Base-by-base conservation (phyloP, 169 alveolate species). In the Eimeria acervulina region DNA sequence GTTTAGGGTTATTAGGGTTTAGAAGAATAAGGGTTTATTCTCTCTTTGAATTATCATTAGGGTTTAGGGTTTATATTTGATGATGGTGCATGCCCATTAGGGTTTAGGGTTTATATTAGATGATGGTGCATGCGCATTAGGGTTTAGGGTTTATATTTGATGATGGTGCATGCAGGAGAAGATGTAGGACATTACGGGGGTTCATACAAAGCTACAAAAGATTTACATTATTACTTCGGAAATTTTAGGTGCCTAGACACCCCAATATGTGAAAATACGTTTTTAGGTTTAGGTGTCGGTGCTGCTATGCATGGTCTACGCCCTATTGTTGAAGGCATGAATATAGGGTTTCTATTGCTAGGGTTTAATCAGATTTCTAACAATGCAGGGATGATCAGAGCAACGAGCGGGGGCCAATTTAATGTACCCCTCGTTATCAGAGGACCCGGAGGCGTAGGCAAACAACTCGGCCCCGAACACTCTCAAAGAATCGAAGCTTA, bases 361-460 rank as follows among this genome's bases (percentile, higher is more conserved):
- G 99, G 99, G 51, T 98, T 98, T 92, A 99, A 98, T 96, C 99
- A 98, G 95, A 97, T 98, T 36, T 96, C 98, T 26, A 98, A 98
- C 95, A 98, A 99, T 68, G 98, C 99, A 63, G 99, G 99, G 61
- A 98, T 98, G 98, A 78, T 98, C 63, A 88, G 98, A 88, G 98
- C 98, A 94, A 98, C 98, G 97, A 95, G 98, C 88, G 98, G 98
- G 61, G 99, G 99, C 1, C 97, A 97, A 59, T 97, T 98, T 81
- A 96, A 91, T 59, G 97, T 98, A 42, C 99, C 99, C 38, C 96
- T 98, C 63, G 99, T 98, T 33, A 98, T 98, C 96, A 97, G 99
- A 94, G 99, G 99, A 10, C 98, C 99, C 40, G 99, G 99, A 81
- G 99, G 99, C 17, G 97, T 99, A n/a, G 98, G 99, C 6, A 98